Evolutionary conservation across 2,329 filamentous ascomycete species (phyloP).

Genomic region (Nakataea oryzae): DNA sequence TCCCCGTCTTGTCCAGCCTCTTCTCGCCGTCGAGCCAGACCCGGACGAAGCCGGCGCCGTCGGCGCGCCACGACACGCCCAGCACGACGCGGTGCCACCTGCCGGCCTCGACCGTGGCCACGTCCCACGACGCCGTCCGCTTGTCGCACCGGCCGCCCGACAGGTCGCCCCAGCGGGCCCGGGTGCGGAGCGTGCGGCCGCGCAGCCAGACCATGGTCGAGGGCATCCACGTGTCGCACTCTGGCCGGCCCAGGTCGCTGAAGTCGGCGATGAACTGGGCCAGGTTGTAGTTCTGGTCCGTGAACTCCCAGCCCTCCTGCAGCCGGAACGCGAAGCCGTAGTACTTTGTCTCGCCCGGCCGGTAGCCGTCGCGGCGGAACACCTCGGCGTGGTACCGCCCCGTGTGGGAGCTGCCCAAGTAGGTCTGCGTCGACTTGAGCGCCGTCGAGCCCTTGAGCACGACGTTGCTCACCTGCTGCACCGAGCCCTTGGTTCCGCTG

Average conservation of each 20-base stretch:
- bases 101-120: slow-evolving; percentile 28
- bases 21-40: slow-evolving; percentile 35
- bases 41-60: slow-evolving; percentile 31
- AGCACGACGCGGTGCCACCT: slow-evolving; percentile 35
- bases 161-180: slow-evolving; percentile 15
- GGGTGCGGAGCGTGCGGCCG: slow-evolving; percentile 29
- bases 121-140: slow-evolving; percentile 20
- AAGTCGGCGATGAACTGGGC: slow-evolving; percentile 42
- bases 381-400: slow-evolving; percentile 40
- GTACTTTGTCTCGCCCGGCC: slow-evolving; percentile 30
- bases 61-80: slow-evolving; percentile 32
- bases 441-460: slow-evolving; percentile 24
- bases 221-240: slow-evolving; percentile 34
- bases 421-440: slow-evolving; percentile 34
- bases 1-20: slow-evolving; percentile 25
- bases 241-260: slow-evolving; percentile 23
- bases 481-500: slow-evolving; percentile 23
- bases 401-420: slow-evolving; percentile 23
- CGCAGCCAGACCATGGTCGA: slow-evolving; percentile 35
- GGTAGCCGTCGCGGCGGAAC: slow-evolving; percentile 30
- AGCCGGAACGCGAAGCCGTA: slow-evolving; percentile 43
- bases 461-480: slow-evolving; percentile 28
- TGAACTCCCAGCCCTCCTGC: slow-evolving; percentile 32
- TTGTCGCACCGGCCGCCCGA: slow-evolving; percentile 14
- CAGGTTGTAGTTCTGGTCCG: slow-evolving; percentile 32